Base-by-base conservation (phyloP, 108 stramenopile genomes). In the Thalassiosira profunda region DNA sequence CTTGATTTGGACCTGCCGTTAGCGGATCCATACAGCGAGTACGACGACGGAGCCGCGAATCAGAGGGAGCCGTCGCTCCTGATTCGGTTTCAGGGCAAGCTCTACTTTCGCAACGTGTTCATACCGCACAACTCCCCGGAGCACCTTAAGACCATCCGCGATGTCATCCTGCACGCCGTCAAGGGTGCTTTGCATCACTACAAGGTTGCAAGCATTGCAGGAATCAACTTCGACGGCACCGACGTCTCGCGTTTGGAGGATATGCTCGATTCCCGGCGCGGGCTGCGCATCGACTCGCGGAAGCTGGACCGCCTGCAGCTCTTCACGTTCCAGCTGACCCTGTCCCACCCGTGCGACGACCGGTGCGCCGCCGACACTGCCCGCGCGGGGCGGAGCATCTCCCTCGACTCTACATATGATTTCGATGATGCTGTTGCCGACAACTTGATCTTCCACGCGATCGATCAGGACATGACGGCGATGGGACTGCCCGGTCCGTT, bases 61-160 rank as follows among this genome's bases (percentile, higher is more conserved):
- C 6, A 12, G 9, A 20, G 33, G 9, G 48, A 26, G 17, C 63
- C 63, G 1, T n/a, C 26, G 4, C 14, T 65, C 3, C 2, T 45
- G 2, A 23, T 65, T 30, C 4, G 8, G 10, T 65, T 65, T 25
- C 28, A 47, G 3, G 63, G 63, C 9, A 49, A 41, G 49, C 35
- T 65, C 8, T 65, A 65, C 18, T 65, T 65, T 21, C 63, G 31
- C 5, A 65, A 65, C 23, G 63, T 65, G 1, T 65, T 65, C 26
- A 51, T 65, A 8, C 63, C 63, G 6, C 37, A 25, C 9, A 18
- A 26, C 1, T 52, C n/a, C 53, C 43, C 29, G 17, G 45, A 1
- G 48, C 36, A 65, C 40, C 28, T 65, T 36, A 47, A 26, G 11
- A 47, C 23, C 1, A 35, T 65, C 30, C 46, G 43, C 21, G 35